Evolutionary conservation across 192 early-diverging fungal genomes (phyloP).

Genomic region (Coemansia sp.): DNA sequence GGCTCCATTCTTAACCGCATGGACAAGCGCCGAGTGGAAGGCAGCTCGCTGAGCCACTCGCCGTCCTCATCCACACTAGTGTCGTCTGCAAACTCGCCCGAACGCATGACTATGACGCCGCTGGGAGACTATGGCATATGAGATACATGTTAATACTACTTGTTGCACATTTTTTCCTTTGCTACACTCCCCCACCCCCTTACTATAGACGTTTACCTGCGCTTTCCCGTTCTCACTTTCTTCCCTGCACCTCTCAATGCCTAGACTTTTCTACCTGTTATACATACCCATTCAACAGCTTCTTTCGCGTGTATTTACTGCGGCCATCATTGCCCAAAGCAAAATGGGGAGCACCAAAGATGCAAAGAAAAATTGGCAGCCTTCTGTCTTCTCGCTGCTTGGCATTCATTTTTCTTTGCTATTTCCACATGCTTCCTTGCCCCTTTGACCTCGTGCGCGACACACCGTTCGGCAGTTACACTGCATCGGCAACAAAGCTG

Average conservation of each 20-base stretch:
- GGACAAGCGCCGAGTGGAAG: constrained; percentile 20
- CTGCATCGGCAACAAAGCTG: constrained; percentile 10
- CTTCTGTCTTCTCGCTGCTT: not conserved
- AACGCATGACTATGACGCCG: constrained; percentile 26
- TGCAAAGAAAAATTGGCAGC: too few relatives aligned
- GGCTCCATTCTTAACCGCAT: constrained; percentile 45
- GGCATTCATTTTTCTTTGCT: too few relatives aligned
- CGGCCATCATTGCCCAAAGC: not conserved
- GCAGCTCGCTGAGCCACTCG: constrained; percentile 8
- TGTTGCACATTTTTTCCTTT: not conserved
- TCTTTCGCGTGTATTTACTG: too few relatives aligned
- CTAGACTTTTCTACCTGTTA: constrained; percentile 1
- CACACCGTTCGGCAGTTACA: constrained; percentile 19
- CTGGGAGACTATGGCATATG: constrained; percentile 14
- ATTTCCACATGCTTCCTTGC: constrained; percentile 6
- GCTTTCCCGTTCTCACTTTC: not conserved
- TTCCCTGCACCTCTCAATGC: not conserved
- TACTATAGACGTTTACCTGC: constrained; percentile 2
- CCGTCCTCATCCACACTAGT: constrained; percentile 33
- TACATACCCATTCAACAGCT: not conserved
- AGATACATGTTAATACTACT: not conserved
- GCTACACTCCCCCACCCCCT: not conserved
- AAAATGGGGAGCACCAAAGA: too few relatives aligned
- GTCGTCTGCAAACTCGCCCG: constrained; percentile 10
- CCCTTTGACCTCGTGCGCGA: constrained; percentile 16